Percentiles rank a stretch among this genome's conserved stretches.
phyloP scores from a whole-genome alignment of 805 yeast genomes.

The Wickerhamomyces chaumierensis region DNA sequence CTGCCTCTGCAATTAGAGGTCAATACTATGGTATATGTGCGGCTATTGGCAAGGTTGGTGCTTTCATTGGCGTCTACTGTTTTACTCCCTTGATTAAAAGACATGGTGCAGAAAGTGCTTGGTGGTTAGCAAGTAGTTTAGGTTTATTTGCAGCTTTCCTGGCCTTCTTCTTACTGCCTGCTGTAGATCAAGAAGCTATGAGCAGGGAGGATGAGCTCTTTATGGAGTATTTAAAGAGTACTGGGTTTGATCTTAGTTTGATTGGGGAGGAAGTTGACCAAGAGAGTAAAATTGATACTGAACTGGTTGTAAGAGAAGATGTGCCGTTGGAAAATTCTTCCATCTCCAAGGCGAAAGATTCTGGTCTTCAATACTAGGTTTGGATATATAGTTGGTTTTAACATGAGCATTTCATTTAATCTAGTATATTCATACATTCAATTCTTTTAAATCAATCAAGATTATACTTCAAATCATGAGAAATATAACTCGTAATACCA shows the following conservation, averaged over 20 bases:
- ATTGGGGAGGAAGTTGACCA: slow-evolving; percentile 28
- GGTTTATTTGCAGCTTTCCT: slow-evolving; percentile 63
- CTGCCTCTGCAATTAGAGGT: slow-evolving; percentile 83
- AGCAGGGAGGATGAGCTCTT: slow-evolving; percentile 67
- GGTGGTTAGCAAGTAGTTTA: slow-evolving; percentile 70
- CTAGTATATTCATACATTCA: too few relatives aligned
- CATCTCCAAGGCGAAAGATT: too few relatives aligned
- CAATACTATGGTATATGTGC: slow-evolving; percentile 87
- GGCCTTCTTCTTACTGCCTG: slow-evolving; percentile 64
- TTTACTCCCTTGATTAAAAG: slow-evolving; percentile 70
- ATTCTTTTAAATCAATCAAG: too few relatives aligned
- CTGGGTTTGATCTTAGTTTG: slow-evolving; percentile 60
- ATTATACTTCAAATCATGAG: too few relatives aligned
- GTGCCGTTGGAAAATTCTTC: too few relatives aligned
- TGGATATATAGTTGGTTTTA: too few relatives aligned
- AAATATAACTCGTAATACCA: too few relatives aligned
- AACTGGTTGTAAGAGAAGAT: too few relatives aligned
- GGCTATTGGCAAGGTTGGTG: slow-evolving; percentile 86
- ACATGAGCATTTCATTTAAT: too few relatives aligned
- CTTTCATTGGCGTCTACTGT: slow-evolving; percentile 80
- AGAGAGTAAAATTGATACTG: too few relatives aligned
- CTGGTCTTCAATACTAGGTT: too few relatives aligned
- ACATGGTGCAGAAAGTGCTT: slow-evolving; percentile 66
- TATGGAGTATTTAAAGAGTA: slow-evolving; percentile 47
- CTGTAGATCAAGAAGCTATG: slow-evolving; percentile 76